Percentiles rank a stretch among this genome's conserved stretches.
phyloP scores from a whole-genome alignment of 352 stramenopile genomes.

The Pythium guiyangense region DNA sequence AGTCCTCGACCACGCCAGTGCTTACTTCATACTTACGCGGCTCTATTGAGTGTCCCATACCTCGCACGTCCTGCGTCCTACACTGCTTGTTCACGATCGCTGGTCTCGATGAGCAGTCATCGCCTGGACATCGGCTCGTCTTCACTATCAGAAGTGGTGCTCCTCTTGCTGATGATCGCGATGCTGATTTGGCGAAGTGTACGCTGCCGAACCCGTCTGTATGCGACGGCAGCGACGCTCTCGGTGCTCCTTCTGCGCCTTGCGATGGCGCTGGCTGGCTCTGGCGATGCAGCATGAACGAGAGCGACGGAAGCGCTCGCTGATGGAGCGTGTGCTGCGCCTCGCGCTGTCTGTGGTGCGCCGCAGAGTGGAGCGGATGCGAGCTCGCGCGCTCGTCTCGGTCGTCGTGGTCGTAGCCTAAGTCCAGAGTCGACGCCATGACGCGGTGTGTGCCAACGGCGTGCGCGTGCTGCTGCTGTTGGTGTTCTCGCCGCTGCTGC shows the following conservation, averaged over 20 bases:
- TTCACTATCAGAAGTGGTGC: background rate
- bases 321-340: background rate
- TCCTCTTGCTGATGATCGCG: background rate
- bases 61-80: no score
- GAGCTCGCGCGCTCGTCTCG: background rate
- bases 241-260: background rate
- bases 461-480: background rate
- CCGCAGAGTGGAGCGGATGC: background rate
- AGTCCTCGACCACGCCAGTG: no score
- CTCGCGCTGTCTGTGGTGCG: background rate
- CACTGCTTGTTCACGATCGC: no score
- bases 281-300: conserved; percentile 34
- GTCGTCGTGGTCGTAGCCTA: conserved; percentile 2
- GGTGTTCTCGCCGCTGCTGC: background rate
- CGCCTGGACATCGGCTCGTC: background rate
- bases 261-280: conserved; percentile 9
- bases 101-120: background rate
- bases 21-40: no score
- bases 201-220: background rate
- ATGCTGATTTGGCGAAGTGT: conserved; percentile 1
- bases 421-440: conserved; percentile 9
- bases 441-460: background rate
- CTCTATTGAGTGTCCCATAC: no score
- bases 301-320: conserved; percentile 30
- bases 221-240: background rate